Conservation (phyloP, 2,329 filamentous ascomycete genomes). For the Anthostomella pinea region DNA sequence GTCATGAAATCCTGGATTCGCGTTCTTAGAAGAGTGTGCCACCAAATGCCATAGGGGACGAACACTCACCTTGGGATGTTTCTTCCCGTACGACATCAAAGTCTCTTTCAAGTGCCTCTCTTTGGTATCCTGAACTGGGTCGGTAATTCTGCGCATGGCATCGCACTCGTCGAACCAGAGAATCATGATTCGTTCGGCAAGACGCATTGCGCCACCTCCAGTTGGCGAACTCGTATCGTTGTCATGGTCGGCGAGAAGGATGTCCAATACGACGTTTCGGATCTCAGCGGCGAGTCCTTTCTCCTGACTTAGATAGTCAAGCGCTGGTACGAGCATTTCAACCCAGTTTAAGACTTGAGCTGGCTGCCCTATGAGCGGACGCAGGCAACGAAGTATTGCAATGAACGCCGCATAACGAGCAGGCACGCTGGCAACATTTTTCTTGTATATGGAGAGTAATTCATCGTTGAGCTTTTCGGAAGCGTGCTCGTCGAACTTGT, state of each 20-base stretch:
- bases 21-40: conserved; percentile 24
- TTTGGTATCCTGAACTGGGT: conserved; percentile 40
- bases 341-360: conserved; percentile 70
- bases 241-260: conserved; percentile 62
- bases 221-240: conserved; percentile 44
- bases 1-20: conserved; percentile 59
- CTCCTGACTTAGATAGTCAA: conserved; percentile 56
- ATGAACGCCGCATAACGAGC: conserved; percentile 66
- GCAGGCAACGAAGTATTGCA: conserved; percentile 60
- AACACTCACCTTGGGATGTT: conserved; percentile 58
- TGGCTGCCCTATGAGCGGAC: conserved; percentile 61
- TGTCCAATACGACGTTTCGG: conserved; percentile 60
- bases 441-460: conserved; percentile 64
- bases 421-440: conserved; percentile 55
- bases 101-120: conserved; percentile 50
- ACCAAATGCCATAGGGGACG: conserved; percentile 6
- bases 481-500: conserved; percentile 63
- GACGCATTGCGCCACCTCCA: conserved; percentile 38
- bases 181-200: conserved; percentile 49
- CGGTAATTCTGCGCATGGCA: conserved; percentile 34
- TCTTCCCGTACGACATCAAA: conserved; percentile 63
- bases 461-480: conserved; percentile 74
- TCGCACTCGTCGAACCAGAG: conserved; percentile 54
- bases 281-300: conserved; percentile 63
- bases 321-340: conserved; percentile 57